Evolutionary conservation across 192 early-diverging fungal genomes (phyloP), one percentile per base, ranked within the genome.

Genomic region (Funneliformis geosporum): DNA sequence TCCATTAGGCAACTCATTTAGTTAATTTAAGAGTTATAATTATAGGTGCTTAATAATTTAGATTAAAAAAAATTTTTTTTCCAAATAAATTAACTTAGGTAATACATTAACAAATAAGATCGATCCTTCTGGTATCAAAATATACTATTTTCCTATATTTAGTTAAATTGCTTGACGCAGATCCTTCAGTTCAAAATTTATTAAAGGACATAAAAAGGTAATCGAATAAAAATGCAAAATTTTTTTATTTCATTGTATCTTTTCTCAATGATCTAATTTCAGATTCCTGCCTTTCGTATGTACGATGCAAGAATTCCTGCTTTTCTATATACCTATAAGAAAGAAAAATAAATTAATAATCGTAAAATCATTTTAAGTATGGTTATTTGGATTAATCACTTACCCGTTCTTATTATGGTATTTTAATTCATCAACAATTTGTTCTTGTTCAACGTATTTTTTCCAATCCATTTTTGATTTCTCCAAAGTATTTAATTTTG

Each of bases 391-490:
- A 33, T 33, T 33, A 33, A 33, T 33, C 33, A 33, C 80, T 64
- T 68, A 88, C 79, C 92, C 92, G 81, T 91, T 90, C 80, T 93
- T 93, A 61, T 92, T 90, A 42, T 85, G 85, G 75, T 88, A 88
- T 71, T 90, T 89, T 27, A 93, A 67, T 47, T 89, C 86, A 44
- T 93, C 89, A 33, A 83, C 86, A 65, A 91, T 89, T 7, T 91
- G 90, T 70, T 88, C 89, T 40, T 85, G 83, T 28, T 89, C 88
- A 27, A 93, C 91, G 83, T 86, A 91, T 28, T 81, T 80, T 46
- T 89, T 86, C 92, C 92, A 93, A 76, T 93, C 92, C 82, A 88
- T 55, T 79, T 90, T 91, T 23, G 89, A 89, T 78, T 92, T 89
- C 42, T 93, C 92, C 21, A 93, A 81, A 21, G 91, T 91, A 28